Evolutionary conservation across 108 stramenopile species (phyloP), one percentile per base, ranked within the genome.

Genomic region (Skeletonema menzelii): DNA sequence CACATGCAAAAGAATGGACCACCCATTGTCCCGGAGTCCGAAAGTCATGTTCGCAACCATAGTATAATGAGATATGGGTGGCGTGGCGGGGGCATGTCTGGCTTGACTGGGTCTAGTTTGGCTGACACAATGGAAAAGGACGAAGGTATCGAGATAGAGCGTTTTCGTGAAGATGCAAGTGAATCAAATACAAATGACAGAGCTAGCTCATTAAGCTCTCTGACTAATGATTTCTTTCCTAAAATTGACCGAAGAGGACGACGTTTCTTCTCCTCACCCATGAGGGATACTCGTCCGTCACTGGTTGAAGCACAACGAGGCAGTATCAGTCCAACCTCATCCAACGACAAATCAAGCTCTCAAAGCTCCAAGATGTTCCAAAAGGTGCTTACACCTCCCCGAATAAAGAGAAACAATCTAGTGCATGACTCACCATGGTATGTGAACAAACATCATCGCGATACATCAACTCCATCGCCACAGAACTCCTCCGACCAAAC

Each of bases 1-100:
- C 13, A 63, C 14, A 63, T 63, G 62, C 62, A 63, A 47, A 63
- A 22, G 20, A 24, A 63, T 63, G 62, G 62, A 0, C 49, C 49
- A 8, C 62, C 62, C 26, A n/a, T 63, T n/a, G 8, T 63, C 2
- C 20, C 62, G 14, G 34, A 63, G 5, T 14, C 62, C 0, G 34
- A 63, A 17, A 19, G 13, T 14, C 2, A 34, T 24, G 11, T 5
- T n/a, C 32, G 19, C 37, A 13, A 20, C 15, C 34, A 11, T 22
- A 22, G 8, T 38, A 42, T 63, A 12, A 37, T 38, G 35, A 13
- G 37, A 42, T 34, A 63, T 19, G 32, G 35, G n/a, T 34, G 35
- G 35, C 19, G 62, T 20, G 35, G 37, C 37, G 62, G 37, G 19
- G 30, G 20, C 1, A 34, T 34, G 34, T 37, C 35, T 15, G 35